phyloP scores from a whole-genome alignment of 331 rosid genomes.

The Prunus yedoensis region DNA sequence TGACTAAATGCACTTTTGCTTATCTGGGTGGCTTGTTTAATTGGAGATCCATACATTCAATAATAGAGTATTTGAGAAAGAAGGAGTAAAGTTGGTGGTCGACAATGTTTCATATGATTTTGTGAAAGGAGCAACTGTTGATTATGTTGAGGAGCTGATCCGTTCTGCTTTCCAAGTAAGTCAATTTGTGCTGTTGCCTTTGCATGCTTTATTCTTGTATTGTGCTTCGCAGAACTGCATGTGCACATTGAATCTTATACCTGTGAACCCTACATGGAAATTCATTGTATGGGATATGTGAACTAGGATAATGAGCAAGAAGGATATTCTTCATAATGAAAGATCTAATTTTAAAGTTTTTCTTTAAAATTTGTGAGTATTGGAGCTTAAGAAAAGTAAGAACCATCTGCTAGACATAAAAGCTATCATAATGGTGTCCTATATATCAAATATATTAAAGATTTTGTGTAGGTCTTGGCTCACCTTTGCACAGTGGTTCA shows the following conservation, averaged over 20 bases:
- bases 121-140: slow-evolving; percentile 96
- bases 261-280: neutral
- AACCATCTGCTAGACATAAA: neutral
- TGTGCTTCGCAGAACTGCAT: neutral
- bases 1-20: neutral
- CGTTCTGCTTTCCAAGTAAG: slow-evolving; percentile 85
- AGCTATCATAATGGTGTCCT: neutral
- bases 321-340: neutral
- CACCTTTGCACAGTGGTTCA: neutral
- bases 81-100: slow-evolving; percentile 71
- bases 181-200: slow-evolving; percentile 9
- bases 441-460: neutral
- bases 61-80: slow-evolving; percentile 74
- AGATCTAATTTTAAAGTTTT: neutral
- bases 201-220: neutral
- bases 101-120: slow-evolving; percentile 77
- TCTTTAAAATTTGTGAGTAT: neutral
- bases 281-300: neutral
- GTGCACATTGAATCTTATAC: neutral
- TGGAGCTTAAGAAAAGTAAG: neutral
- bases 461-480: neutral
- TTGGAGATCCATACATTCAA: slow-evolving; percentile 3
- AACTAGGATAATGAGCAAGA: neutral
- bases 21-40: neutral
- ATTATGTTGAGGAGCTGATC: slow-evolving; percentile 91